Evolutionary conservation across 495 filamentous ascomycete species (phyloP), one percentile per base, ranked within the genome.

Genomic region (Tuber brumale): DNA sequence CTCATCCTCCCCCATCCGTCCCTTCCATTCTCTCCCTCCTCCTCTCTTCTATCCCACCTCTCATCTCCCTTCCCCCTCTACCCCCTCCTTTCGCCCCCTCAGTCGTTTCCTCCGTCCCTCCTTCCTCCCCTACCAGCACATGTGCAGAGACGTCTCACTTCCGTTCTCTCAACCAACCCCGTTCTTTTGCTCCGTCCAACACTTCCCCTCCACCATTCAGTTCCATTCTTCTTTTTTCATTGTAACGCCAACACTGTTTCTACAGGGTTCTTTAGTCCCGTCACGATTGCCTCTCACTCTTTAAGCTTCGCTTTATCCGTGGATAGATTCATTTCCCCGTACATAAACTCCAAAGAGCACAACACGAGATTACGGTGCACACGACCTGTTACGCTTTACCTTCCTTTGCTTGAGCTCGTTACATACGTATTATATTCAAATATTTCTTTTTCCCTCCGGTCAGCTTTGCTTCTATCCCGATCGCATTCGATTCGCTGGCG

Each of bases 401-500:
- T 72, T 77, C 76, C 72, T 79, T 80, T 80, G 70, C 70, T 71
- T 81, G 69, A 75, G 74, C 69, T 72, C 71, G 74, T 81, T 80
- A 27, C 39, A 43, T 72, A 43, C 35, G 23, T 80, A 75, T 80
- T 81, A 77, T 76, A 81, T 80, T 80, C 79, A 69, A 27, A 71
- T 80, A 70, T 80, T 80, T 80, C 78, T 70, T 81, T 80, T 80
- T 77, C 74, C 37, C 78, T 74, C 78, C 74, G 74, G 71, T 74
- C 78, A 74, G 70, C 78, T 81, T 80, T 74, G 51, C 77, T 80
- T 74, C 72, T 78, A 81, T 81, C 79, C 80, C 78, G 78, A 81
- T 80, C 77, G 79, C 71, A 80, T 75, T 77, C 75, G 75, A 81
- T 80, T 81, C 75, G 78, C 78, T 81, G 69, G 79, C 79, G 80